A percentile compares a stretch with the other conserved stretches of the same genome.
Conservation (phyloP, 202 grass and related monocot species). For the Sporobolus alterniflorus region DNA sequence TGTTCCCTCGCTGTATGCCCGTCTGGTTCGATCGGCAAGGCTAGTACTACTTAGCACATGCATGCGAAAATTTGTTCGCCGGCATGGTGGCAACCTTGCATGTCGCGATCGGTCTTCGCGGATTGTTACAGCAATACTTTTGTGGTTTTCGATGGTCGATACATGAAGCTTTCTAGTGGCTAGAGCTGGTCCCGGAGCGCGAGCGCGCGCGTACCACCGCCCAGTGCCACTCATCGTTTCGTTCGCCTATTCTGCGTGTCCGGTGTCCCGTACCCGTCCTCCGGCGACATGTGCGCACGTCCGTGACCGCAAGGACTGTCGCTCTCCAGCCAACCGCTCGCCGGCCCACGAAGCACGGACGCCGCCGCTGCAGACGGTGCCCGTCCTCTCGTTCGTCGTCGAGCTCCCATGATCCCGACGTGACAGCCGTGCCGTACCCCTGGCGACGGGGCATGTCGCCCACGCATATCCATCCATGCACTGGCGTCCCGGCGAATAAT, state of each 20-base stretch:
- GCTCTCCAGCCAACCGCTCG: constrained; percentile 16
- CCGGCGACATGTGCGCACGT: constrained; percentile 28
- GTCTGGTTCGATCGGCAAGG: neutral
- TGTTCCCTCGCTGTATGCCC: constrained; percentile 28
- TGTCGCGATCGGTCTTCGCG: neutral
- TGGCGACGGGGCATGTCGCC: constrained; percentile 33
- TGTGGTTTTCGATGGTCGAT: neutral
- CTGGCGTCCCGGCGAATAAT: neutral
- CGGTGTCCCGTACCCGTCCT: neutral
- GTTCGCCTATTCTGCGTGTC: neutral
- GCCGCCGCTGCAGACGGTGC: neutral
- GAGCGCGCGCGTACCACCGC: neutral
- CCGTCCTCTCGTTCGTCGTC: neutral
- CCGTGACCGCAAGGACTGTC: constrained; percentile 20
- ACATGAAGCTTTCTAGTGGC: neutral
- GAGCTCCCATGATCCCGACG: constrained; percentile 36
- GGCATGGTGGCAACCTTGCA: constrained; percentile 12
- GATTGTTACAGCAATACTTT: neutral
- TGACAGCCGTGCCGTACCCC: constrained; percentile 39
- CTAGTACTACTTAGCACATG: neutral
- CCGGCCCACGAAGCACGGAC: too few species aligned
- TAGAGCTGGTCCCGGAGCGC: neutral
- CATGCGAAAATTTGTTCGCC: neutral
- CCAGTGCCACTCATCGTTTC: constrained; percentile 5
- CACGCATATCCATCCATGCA: neutral